Base-by-base conservation (phyloP, 176 grass and related monocot species). In the Eremochloa ophiuroides region DNA sequence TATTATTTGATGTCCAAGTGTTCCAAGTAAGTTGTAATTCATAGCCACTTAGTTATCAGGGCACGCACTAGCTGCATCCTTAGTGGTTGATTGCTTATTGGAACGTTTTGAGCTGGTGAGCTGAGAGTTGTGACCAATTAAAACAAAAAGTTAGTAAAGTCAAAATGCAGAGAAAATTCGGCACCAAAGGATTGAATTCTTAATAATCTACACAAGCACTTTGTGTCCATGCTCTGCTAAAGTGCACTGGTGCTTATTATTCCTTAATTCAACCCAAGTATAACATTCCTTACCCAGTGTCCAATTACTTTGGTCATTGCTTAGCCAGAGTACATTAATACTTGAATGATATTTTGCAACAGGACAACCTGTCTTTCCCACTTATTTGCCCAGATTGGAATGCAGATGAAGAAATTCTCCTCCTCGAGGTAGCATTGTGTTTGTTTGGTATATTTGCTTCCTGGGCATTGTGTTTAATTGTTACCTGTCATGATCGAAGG, bases 301-400 rank as follows among this genome's bases (percentile, higher is more conserved):
- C 46, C n/a, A 39, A 82, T 18, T 25, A n/a, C 7, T 58, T 58
- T 35, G 40, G 76, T 29, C 14, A 37, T 79, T 73, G 8, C 37
- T 74, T 46, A 83, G 20, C 42, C 25, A 13, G 47, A 47, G 7
- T 63, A 34, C 25, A 11, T 41, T 64, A 25, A 14, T 3, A 43
- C 62, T 31, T 47, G 6, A 48, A 81, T 35, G 17, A 29, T 31
- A 39, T 78, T 88, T 29, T 85, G 72, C 75, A 78, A 89, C 93
- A 99, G 96, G 88, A 99, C 88, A 99, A 95, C 78, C 83, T 99
- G 35, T 93, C 96, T 66, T 99, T 99, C 67, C 96, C 82, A 14
- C 87, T 99, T 81, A 95, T 99, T 75, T 95, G 93, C 82, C 77
- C 93, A 50, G 96, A 99, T 82, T 99, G 96, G 96, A 99, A 99